Percentiles rank a stretch among this genome's conserved stretches.
Evolutionary conservation across 148 eudicot species (phyloP).

Genomic region (Spergularia marina): DNA sequence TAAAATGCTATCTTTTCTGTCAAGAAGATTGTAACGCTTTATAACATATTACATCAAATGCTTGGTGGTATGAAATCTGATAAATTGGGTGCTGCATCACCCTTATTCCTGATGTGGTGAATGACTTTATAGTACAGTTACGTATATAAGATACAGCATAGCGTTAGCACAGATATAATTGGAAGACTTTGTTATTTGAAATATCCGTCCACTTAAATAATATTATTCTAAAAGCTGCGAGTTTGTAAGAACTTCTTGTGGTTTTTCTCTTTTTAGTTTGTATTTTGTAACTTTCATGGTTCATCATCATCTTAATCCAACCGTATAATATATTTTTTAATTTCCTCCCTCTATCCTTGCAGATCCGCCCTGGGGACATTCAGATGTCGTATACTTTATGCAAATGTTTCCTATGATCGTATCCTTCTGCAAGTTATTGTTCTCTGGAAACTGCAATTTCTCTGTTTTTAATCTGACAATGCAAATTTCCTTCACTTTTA

Average conservation of each 20-base stretch:
- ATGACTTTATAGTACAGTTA: neutral
- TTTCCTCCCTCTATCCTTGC: conserved; percentile 33
- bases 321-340: no score
- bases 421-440: conserved; percentile 45
- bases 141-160: neutral
- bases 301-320: no score
- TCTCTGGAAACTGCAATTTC: conserved; percentile 1
- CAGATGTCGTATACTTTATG: conserved; percentile 79
- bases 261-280: neutral
- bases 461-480: conserved; percentile 3
- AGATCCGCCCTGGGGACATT: conserved; percentile 94
- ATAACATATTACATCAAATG: neutral
- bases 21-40: neutral
- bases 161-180: neutral
- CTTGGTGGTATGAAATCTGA: neutral
- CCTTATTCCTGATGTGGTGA: conserved; percentile 8
- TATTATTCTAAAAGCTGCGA: neutral
- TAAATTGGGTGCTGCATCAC: conserved; percentile 9
- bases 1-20: no score
- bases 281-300: neutral
- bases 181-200: neutral
- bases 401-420: conserved; percentile 92
- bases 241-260: neutral
- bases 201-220: neutral
- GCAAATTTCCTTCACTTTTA: conserved; percentile 38